Evolutionary conservation across 2,329 filamentous ascomycete species (phyloP), one percentile per base, ranked within the genome.

Genomic region (Cyphellophora attinorum): DNA sequence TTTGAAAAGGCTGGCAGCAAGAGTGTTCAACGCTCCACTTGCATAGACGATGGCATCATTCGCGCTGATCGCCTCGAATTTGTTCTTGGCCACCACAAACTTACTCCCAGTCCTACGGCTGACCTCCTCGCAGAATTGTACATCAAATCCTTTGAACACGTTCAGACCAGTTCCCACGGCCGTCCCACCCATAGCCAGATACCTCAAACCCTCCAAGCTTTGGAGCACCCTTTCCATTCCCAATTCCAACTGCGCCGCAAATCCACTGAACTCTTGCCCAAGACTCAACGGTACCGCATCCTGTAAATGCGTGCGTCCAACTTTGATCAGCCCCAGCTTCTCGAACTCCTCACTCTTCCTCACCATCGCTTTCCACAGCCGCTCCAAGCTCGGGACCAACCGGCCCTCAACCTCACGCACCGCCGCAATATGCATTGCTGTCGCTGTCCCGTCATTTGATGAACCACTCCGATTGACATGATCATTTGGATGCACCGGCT

Each of bases 401-500:
- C 79, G 71, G 52, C 78, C 69, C 62, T 89, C 82, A 38, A 91
- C 70, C 60, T 91, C 85, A 42, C 93, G 76, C 25, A 91, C 83
- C 44, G 84, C 84, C 40, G 85, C 84, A 56, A 93, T 91, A 70
- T 93, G 85, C 85, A 93, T 93, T 59, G 89, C 85, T 46, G 85
- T 93, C 18, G 85, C 85, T 72, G 91, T 93, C 50, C 84, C 91
- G 57, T 93, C 85, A 68, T 93, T 93, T 50, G 85, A 93, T 23
- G 83, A 89, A 48, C 85, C 85, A 45, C 79, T 85, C 73, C 86
- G 86, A 72, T 93, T 93, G 61, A 93, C 85, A 60, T 93, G 85
- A 67, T 93, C 85, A 65, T 93, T 93, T 54, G 85, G 85, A 66
- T 93, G 85, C 45, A 93, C 85, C 10, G 85, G 85, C 67, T 85